These are phyloP conservation scores for Verticillium dahliae DNA, from an alignment of 2,329 filamentous ascomycete species.

Conservation along the genomic window DNA sequence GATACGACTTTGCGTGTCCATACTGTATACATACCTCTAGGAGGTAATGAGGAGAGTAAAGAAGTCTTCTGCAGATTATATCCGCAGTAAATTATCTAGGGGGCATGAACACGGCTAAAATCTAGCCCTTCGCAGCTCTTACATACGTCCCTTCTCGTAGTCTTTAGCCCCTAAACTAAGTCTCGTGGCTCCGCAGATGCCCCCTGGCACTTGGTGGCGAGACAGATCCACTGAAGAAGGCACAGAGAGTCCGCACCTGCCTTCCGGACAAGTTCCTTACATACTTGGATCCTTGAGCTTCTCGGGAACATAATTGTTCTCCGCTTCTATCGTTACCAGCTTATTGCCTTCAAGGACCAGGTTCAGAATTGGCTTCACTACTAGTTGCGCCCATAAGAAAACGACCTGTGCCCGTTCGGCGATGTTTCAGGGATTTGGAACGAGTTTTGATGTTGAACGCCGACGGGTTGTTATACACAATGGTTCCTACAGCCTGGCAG, in stretches of 20 bases:
- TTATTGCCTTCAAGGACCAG: conserved; percentile 8
- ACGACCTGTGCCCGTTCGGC: conserved; percentile 19
- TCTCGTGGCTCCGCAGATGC: too few relatives aligned
- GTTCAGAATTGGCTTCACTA: conserved; percentile 12
- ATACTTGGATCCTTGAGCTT: conserved; percentile 16
- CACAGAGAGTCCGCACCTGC: conserved; percentile 15
- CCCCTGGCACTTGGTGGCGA: conserved; percentile 9
- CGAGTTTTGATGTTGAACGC: background rate
- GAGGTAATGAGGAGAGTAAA: too few relatives aligned
- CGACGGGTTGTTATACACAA: conserved; percentile 16
- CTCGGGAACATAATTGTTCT: conserved; percentile 13
- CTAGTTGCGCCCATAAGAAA: conserved; percentile 29
- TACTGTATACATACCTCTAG: too few relatives aligned
- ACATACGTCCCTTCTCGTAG: too few relatives aligned
- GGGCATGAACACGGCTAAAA: too few relatives aligned
- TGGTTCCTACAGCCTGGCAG: conserved; percentile 19
- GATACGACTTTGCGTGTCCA: too few relatives aligned
- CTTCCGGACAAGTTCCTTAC: conserved; percentile 12
- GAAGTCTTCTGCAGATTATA: too few relatives aligned
- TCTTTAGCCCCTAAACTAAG: too few relatives aligned
- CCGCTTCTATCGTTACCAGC: conserved; percentile 12
- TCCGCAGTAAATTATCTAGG: too few relatives aligned
- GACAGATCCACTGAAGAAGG: conserved; percentile 26
- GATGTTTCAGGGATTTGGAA: conserved; percentile 12
- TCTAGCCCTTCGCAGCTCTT: too few relatives aligned